Percentiles rank a stretch among this genome's conserved stretches.
These are phyloP conservation scores for Fusarium setosum DNA, from an alignment of 2,329 filamentous ascomycete genomes.

Conservation along the genomic window DNA sequence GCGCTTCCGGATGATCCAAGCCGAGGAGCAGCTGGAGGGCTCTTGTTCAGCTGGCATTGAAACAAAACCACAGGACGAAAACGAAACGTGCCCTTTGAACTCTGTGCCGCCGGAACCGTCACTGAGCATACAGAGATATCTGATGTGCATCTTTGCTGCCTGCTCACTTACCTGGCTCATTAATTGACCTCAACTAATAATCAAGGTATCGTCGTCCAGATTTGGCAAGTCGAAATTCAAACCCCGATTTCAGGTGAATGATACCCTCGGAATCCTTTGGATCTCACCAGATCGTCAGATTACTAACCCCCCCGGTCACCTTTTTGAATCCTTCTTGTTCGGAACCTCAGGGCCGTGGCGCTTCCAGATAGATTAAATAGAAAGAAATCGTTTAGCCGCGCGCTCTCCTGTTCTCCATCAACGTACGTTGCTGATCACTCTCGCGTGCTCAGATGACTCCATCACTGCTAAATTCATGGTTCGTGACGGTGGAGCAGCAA, in stretches of 20 bases:
- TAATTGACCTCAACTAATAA: no score
- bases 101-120: neutral
- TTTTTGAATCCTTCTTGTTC: neutral
- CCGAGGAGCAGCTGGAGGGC: neutral
- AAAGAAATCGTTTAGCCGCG: conserved; percentile 1
- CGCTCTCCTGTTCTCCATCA: neutral
- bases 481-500: no score
- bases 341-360: neutral
- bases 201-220: no score
- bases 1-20: conserved; percentile 14
- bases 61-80: conserved; percentile 21
- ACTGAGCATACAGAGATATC: no score
- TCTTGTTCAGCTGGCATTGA: conserved; percentile 8
- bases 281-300: neutral
- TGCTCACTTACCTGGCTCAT: no score
- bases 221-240: neutral
- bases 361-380: conserved; percentile 24
- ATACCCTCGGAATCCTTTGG: neutral
- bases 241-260: conserved; percentile 1
- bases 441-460: no score
- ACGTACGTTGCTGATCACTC: no score
- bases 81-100: conserved; percentile 14
- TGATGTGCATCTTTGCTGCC: no score
- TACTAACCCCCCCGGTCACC: neutral
- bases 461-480: no score